These are phyloP conservation scores for Talaromyces sp. DNA, from an alignment of 2,329 filamentous ascomycete genomes.

Conservation along the genomic window DNA sequence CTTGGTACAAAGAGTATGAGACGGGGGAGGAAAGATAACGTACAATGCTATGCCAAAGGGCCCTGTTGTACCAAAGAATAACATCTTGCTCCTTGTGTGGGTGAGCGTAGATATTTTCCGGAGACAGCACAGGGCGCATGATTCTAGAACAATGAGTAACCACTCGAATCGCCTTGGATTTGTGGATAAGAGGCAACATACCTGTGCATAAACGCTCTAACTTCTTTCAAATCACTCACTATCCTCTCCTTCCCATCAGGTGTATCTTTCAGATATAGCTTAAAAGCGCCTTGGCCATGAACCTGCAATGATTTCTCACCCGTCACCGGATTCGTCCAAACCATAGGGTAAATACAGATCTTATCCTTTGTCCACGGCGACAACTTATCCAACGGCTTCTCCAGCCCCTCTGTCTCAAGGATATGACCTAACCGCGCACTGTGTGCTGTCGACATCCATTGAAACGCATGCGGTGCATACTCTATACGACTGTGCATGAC, in stretches of 20 bases:
- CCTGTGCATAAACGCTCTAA: slow-evolving; percentile 15
- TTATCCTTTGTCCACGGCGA: slow-evolving; percentile 30
- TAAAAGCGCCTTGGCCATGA: slow-evolving; percentile 36
- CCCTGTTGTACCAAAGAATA: slow-evolving; percentile 40
- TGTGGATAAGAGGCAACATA: slow-evolving; percentile 1
- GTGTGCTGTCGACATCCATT: slow-evolving; percentile 37
- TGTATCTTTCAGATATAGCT: slow-evolving; percentile 32
- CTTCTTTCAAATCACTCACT: slow-evolving; percentile 13
- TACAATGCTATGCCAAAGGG: slow-evolving; percentile 41
- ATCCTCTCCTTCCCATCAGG: slow-evolving; percentile 24
- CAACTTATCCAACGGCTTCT: slow-evolving; percentile 31
- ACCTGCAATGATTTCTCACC: slow-evolving; percentile 33
- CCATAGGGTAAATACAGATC: slow-evolving; percentile 37
- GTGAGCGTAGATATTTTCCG: slow-evolving; percentile 38
- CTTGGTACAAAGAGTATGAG: not conserved
- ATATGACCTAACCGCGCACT: slow-evolving; percentile 33
- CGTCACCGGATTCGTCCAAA: slow-evolving; percentile 38
- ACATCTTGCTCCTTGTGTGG: slow-evolving; percentile 38
- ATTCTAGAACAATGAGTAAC: slow-evolving; percentile 26
- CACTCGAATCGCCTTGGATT: not conserved
- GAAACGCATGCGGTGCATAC: slow-evolving; percentile 37
- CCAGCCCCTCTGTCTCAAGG: slow-evolving; percentile 27
- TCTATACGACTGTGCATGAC: slow-evolving; percentile 34
- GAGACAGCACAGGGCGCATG: slow-evolving; percentile 34
- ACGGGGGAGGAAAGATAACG: slow-evolving; percentile 11